Evolutionary conservation across 441 rosid species (phyloP).

Genomic region (Gossypium schwendimanii): DNA sequence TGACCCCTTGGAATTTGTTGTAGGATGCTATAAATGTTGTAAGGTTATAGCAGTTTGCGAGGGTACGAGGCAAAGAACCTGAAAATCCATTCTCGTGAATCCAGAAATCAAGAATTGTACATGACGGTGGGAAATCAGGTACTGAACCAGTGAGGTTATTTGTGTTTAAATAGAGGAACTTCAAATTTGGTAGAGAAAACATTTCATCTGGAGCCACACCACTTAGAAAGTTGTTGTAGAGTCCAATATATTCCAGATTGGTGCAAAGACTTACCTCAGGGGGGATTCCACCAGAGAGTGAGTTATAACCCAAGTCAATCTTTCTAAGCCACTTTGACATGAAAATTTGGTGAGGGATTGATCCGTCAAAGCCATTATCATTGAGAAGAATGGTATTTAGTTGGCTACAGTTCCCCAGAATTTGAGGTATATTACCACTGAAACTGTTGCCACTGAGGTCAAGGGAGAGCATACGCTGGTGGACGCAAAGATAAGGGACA

Average conservation of each 20-base stretch:
- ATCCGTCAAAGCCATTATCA: constrained; percentile 24
- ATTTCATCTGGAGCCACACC: constrained; percentile 29
- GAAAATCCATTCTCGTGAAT: constrained; percentile 27
- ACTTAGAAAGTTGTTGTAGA: constrained; percentile 25
- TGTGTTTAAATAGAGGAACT: constrained; percentile 24
- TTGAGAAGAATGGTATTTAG: constrained; percentile 26
- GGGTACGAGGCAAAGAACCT: constrained; percentile 22
- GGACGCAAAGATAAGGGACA: constrained; percentile 26
- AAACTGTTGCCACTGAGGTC: constrained; percentile 38
- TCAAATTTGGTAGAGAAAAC: constrained; percentile 25
- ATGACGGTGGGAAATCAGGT: constrained; percentile 20
- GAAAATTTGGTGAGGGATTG: constrained; percentile 28
- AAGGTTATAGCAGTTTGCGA: constrained; percentile 26
- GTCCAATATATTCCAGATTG: constrained; percentile 30
- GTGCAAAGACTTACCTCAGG: constrained; percentile 28
- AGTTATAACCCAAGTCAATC: constrained; percentile 28
- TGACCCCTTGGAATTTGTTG: constrained; percentile 23
- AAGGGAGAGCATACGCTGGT: constrained; percentile 19
- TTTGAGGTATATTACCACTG: constrained; percentile 26
- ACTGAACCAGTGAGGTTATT: constrained; percentile 29
- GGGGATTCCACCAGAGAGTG: constrained; percentile 29
- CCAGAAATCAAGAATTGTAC: constrained; percentile 24
- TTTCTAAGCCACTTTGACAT: constrained; percentile 17
- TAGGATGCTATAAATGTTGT: constrained; percentile 23
- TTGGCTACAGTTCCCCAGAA: constrained; percentile 27